Conservation (phyloP, 768 basidiomycete species). For the Amanita exitialis region DNA sequence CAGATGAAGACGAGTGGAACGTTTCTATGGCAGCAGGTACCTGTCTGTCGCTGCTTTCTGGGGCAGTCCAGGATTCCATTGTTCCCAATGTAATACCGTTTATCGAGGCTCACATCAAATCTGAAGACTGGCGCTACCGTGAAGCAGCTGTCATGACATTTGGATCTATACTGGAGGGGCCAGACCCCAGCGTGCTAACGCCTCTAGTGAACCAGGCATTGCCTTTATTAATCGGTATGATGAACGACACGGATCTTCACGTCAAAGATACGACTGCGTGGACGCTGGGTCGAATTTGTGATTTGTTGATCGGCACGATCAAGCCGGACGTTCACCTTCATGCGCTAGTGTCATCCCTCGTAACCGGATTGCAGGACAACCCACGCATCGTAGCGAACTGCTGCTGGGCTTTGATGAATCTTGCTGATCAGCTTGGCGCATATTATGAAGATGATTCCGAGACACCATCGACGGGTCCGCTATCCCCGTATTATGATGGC, state of each 20-base stretch:
- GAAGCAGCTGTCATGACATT: constrained; percentile 99
- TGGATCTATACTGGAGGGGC: constrained; percentile 94
- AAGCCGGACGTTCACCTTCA: constrained; percentile 85
- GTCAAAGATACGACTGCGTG: constrained; percentile 98
- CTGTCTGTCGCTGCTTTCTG: constrained; percentile 80
- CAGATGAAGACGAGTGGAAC: constrained; percentile 98
- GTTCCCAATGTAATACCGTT: constrained; percentile 94
- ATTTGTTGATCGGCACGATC: constrained; percentile 76
- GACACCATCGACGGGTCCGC: constrained; percentile 42
- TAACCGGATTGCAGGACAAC: constrained; percentile 68
- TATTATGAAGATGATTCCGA: constrained; percentile 58
- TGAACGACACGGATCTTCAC: constrained; percentile 73
- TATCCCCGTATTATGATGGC: constrained; percentile 85
- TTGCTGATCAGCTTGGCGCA: constrained; percentile 77
- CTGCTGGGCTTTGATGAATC: constrained; percentile 94
- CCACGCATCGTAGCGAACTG: constrained; percentile 88
- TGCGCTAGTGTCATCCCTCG: constrained; percentile 73
- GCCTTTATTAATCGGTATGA: constrained; percentile 91
- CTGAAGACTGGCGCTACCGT: constrained; percentile 87
- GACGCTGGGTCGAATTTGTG: constrained; percentile 95
- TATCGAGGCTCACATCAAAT: constrained; percentile 93
- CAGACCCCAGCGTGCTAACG: constrained; percentile 77
- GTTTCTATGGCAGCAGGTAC: constrained; percentile 95
- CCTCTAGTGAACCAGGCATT: constrained; percentile 92
- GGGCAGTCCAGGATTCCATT: constrained; percentile 83